Base-by-base conservation (phyloP, 2,329 filamentous ascomycete genomes). In the Pyricularia sp. region DNA sequence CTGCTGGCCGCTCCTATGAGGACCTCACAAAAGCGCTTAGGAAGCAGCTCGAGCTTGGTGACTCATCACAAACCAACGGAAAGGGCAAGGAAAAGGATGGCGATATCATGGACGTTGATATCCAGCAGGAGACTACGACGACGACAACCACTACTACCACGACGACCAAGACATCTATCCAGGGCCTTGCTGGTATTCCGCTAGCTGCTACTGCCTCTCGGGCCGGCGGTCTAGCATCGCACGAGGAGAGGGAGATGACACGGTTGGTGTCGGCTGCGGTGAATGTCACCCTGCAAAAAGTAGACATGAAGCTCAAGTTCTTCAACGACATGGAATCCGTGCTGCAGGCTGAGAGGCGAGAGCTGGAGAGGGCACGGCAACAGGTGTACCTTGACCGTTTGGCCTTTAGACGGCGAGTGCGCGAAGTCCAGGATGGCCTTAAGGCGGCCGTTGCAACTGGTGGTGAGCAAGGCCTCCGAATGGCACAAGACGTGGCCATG, bases 211-310 rank as follows among this genome's bases (percentile, higher is more conserved):
- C 94, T 71, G 94, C 94, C 14, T 93, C 92, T 2, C 92, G 95
- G 70, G 88, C 94, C 1, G 91, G 92, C 9, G 95, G 91, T 3
- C 88, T 99, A 42, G 94, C 94, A 31, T 97, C 94, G 3, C 93
- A 98, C 74, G 94, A 98, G 79, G 95, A 99, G 79, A 92, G 96
- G 69, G 93, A 97, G 79, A 95, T 98, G 88, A 97, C 94, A 25
- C 91, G 93, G 20, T 88, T 98, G 65, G 92, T 99, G 11, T 94
- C 93, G 2, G 91, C 93, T 6, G 93, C 93, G 0, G 92, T 97
- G 68, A 99, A 99, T 77, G 85, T 97, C 14, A 94, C 92, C n/a
- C 84, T 98, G 42, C 91, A 97, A 77, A 99, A 99, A 81, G 89
- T 98, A 71, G 93, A 98, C 80, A 83, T 98, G 74, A 99, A 99